A percentile compares a stretch with the other conserved stretches of the same genome.
Conservation (phyloP, 345 rosid genomes). For the Nephelium lappaceum region DNA sequence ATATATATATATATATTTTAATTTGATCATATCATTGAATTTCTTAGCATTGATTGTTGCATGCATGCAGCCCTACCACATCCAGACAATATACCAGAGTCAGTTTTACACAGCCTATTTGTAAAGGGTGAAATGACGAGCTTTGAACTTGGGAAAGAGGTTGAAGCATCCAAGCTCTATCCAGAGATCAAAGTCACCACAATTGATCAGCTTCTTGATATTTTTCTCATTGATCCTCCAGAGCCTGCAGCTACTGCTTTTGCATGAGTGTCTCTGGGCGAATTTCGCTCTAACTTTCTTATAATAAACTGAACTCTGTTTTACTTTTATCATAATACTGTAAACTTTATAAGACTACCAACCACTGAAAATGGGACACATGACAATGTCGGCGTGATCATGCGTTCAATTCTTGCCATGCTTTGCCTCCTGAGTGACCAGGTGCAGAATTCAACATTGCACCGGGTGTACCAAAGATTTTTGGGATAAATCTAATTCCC, state of each 20-base stretch:
- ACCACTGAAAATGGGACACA: too few relatives aligned
- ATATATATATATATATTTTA: not conserved
- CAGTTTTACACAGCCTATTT: constrained; percentile 26
- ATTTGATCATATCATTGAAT: not conserved
- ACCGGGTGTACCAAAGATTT: too few relatives aligned
- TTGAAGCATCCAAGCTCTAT: constrained; percentile 32
- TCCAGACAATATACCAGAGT: constrained; percentile 28
- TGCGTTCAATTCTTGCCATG: too few relatives aligned
- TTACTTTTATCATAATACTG: too few relatives aligned
- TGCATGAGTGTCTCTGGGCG: constrained; percentile 10
- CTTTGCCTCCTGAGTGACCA: too few relatives aligned
- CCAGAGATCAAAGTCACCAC: constrained; percentile 27
- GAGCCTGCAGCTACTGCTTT: constrained; percentile 22
- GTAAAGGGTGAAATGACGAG: constrained; percentile 22
- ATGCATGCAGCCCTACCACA: constrained; percentile 29
- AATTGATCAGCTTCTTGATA: constrained; percentile 32
- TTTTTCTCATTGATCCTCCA: constrained; percentile 28
- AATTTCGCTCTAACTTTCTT: too few relatives aligned
- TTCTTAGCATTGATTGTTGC: not conserved
- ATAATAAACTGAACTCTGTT: too few relatives aligned
- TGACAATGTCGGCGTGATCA: too few relatives aligned
- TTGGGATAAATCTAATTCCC: too few relatives aligned
- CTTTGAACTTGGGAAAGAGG: constrained; percentile 28
- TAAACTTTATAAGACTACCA: too few relatives aligned
- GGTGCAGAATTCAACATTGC: too few relatives aligned